Evolutionary conservation across 768 basidiomycete genomes (phyloP), one percentile per base, ranked within the genome.

Genomic region (Mrakia gelida): DNA sequence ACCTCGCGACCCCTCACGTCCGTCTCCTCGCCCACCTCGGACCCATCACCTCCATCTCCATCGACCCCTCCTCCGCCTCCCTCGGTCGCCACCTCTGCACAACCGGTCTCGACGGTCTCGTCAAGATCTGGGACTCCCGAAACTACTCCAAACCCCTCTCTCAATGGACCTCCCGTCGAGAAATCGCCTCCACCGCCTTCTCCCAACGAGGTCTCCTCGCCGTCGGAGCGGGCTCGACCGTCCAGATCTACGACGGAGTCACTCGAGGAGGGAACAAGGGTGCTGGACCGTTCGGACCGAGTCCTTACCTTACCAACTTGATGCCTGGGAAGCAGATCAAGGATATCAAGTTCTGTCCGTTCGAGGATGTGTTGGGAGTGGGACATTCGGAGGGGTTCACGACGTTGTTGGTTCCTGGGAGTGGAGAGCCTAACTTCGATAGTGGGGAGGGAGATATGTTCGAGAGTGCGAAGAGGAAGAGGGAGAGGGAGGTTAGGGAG

Each of bases 81-180:
- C 91, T 91, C 1, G 96, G 96, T 0, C 84, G 94, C 43, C 95
- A 97, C 81, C 92, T 97, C 91, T 92, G 93, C 1, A 96, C 94
- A 0, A 87, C 91, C 1, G 95, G 95, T 0, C 87, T 90, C 79
- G 97, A 99, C 82, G 91, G 94, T 0, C 89, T 86, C 0, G 92
- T 99, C 72, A 98, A 98, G 82, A 87, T 98, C 1, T 99, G 97
- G 97, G 97, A 98, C 85, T 93, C 92, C 82, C 86, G 97, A 76
- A 97, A 94, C 86, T 98, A 95, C 95, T 94, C 92, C 80, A 92
- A 92, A 11, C 89, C 90, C 4, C 89, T 99, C 52, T 87, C 93
- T 77, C 91, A 84, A 87, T 92, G 95, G 94, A 86, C 84, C 13
- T 87, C 91, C 56, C 86, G 84, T 52, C 80, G 82, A 56, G 81